Evolutionary conservation across 139 green algal species (phyloP), one percentile per base, ranked within the genome.

Genomic region (Chlorella sorokiniana): DNA sequence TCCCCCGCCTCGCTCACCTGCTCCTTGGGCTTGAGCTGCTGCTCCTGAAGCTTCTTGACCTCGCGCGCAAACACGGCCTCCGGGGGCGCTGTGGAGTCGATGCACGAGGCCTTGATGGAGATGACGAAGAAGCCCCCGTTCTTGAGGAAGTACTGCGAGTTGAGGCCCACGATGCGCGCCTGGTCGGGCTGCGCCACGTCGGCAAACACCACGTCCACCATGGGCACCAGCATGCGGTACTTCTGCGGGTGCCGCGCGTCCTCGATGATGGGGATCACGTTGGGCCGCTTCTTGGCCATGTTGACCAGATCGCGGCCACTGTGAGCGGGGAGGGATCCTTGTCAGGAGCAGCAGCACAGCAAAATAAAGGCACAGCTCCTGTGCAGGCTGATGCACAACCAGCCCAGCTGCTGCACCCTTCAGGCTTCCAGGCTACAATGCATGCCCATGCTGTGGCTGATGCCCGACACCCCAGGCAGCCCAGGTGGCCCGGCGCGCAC

Each of bases 211-310:
- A 97, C 93, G 79, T 99, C 97, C 52, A 99, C 97, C 97, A 99
- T 99, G 77, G 95, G 96, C 76, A 99, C 94, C 64, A 99, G 93
- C 97, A 99, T 99, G 86, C 97, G 92, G 91, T 99, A 99, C 90
- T 98, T 98, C 75, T 95, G 88, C 0, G 97, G 97, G 89, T 99
- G 95, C 33, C 97, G 91, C 1, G 97, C 97, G 75, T 99, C 96
- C 91, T 99, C 97, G 79, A 99, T 99, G 90, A 99, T 99, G 74
- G 97, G 97, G 79, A 99, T 96, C 25, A 99, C 88, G 91, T 99
- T 99, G 40, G 97, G 97, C 42, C 97, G 91, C 92, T 99, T 98
- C 94, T 99, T 99, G 51, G 97, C 97, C 97, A 99, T 99, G 95
- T 99, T 99, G 29, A 99, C 95, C 38, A 99, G 88, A 86, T 99